phyloP scores from a whole-genome alignment of 305 asterid species.

The Vinca major region DNA sequence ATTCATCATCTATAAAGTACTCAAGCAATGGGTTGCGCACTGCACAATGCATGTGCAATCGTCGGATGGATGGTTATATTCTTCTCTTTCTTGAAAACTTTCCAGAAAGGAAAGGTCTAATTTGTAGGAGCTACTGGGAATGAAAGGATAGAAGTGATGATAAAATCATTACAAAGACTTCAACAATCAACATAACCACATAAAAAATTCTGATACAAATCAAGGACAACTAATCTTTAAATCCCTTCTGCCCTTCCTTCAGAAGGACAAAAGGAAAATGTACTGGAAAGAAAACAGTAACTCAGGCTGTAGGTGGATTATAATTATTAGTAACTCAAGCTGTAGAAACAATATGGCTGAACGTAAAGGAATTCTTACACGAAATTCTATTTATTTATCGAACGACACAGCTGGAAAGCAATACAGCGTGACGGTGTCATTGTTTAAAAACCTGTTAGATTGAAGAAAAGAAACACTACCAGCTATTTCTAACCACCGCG shows the following conservation, averaged over 20 bases:
- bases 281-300: neutral
- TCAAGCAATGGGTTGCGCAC: neutral
- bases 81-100: neutral
- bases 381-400: neutral
- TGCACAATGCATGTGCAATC: neutral
- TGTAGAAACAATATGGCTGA: neutral
- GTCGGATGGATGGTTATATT: neutral
- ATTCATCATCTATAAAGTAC: constrained; percentile 9
- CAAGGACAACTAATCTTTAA: neutral
- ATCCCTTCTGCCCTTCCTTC: neutral
- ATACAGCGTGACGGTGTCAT: neutral
- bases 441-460: neutral
- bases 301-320: neutral
- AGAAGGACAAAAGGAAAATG: neutral
- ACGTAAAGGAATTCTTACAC: neutral
- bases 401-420: neutral
- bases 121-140: neutral
- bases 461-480: too few species aligned
- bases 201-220: neutral
- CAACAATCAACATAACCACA: neutral
- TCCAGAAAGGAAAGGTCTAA: too few species aligned
- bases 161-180: too few species aligned
- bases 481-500: neutral
- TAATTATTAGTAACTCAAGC: neutral
- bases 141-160: neutral